Evolutionary conservation across 345 rosid genomes (phyloP).

Genomic region (Linum lewisii): DNA sequence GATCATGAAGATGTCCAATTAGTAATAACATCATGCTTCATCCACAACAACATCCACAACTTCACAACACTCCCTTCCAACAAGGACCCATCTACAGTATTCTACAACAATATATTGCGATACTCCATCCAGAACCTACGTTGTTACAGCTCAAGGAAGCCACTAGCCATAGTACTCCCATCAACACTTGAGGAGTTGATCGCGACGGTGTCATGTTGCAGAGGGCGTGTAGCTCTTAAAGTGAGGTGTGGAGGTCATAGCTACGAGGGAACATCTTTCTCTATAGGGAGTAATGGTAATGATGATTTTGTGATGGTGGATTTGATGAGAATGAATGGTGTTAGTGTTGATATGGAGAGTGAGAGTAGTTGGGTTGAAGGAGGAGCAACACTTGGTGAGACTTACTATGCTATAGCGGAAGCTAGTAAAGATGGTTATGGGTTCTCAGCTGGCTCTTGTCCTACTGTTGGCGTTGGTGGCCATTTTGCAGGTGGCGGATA

Average conservation of each 20-base stretch:
- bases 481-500: conserved; percentile 22
- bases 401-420: conserved; percentile 15
- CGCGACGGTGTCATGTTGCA: conserved; percentile 11
- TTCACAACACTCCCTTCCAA: conserved; percentile 30
- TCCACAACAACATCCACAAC: conserved; percentile 24
- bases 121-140: conserved; percentile 29
- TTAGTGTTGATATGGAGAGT: conserved; percentile 9
- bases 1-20: not conserved
- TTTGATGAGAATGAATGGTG: conserved; percentile 18
- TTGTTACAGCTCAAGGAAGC: conserved; percentile 14
- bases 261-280: conserved; percentile 19
- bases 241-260: conserved; percentile 27
- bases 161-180: conserved; percentile 18
- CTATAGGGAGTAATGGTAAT: not conserved
- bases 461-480: conserved; percentile 25
- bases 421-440: conserved; percentile 10
- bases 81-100: conserved; percentile 15
- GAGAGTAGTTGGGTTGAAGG: conserved; percentile 19
- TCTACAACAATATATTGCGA: conserved; percentile 31
- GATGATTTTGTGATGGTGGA: conserved; percentile 15
- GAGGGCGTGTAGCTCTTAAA: conserved; percentile 4
- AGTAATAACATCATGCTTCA: conserved; percentile 33
- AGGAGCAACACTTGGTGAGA: conserved; percentile 23
- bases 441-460: conserved; percentile 24
- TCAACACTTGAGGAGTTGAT: conserved; percentile 5